Conservation (phyloP, 2,329 filamentous ascomycete genomes). For the Paradendryphiella salina region DNA sequence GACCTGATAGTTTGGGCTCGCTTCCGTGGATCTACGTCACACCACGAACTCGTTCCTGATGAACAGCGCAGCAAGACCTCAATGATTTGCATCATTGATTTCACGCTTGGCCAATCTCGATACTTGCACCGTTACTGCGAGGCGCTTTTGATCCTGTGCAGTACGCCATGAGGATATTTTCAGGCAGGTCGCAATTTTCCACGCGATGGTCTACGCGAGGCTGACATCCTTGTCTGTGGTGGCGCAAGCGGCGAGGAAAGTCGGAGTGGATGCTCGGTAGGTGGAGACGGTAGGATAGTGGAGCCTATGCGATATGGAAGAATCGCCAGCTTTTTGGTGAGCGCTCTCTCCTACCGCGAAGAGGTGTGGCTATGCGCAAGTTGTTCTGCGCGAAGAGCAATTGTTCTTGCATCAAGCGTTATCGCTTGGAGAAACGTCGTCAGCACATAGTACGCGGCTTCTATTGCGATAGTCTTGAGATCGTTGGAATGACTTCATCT, state of each 20-base stretch:
- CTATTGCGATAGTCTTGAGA: background rate
- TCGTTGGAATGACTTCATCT: slow-evolving; percentile 12
- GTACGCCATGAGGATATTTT: background rate
- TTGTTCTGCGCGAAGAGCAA: background rate
- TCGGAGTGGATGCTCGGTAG: background rate
- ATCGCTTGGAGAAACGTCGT: background rate
- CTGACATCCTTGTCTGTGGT: slow-evolving; percentile 3
- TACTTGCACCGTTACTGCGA: slow-evolving; percentile 13
- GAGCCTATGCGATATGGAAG: background rate
- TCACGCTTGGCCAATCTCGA: slow-evolving; percentile 15
- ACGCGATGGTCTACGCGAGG: slow-evolving; percentile 19
- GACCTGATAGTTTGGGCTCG: slow-evolving; percentile 13
- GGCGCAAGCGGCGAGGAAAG: slow-evolving; percentile 4
- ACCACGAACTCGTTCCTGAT: slow-evolving; percentile 14
- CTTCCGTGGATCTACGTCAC: slow-evolving; percentile 15
- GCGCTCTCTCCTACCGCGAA: background rate
- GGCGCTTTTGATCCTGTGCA: slow-evolving; percentile 3
- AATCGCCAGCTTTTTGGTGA: background rate
- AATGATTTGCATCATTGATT: slow-evolving; percentile 29
- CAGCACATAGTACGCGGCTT: background rate
- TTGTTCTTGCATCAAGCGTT: background rate
- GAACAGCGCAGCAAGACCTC: slow-evolving; percentile 9
- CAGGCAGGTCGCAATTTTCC: slow-evolving; percentile 18
- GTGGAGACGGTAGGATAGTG: background rate
- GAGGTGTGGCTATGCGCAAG: background rate